Evolutionary conservation across 2,329 filamentous ascomycete genomes (phyloP), one percentile per base, ranked within the genome.

Genomic region (Davidsoniella australis): DNA sequence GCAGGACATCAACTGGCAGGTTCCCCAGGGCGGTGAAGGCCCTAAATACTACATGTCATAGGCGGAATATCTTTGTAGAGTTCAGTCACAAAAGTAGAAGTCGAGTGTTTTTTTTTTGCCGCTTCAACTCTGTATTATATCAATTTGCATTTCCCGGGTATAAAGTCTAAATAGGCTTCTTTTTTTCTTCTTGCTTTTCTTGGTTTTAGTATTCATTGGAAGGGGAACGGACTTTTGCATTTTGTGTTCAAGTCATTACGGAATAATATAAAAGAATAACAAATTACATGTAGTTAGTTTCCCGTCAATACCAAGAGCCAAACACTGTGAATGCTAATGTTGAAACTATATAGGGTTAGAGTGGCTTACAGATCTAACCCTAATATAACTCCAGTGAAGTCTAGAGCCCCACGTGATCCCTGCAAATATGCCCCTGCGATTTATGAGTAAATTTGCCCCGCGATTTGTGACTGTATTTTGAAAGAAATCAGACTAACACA

Each of bases 1-100:
- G 54, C 91, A 98, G 68, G 91, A 96, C 62, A 96, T 98, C 66
- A 95, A 94, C 65, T 94, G 86, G 86, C 78, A 86, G 58, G 91
- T 91, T 29, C 91, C 91, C 5, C 87, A 95, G 62, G 88, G 91
- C 56, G 91, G 89, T 47, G 91, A 80, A 58, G 78, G 78, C 1
- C 78, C 78, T 36, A 81, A 82, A 63, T 82, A 82, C 61, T 81
- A 79, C 64, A 78, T 80, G 75, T 78, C 76, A n/a, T 76, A 36
- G 23, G 29, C 17, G 12, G 40, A 29, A 7, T 43, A 18, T 37
- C n/a, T 33, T 20, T 8, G 33, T 12, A 2, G 39, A 10, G 29
- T 33, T 4, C 29, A 23, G n/a, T 12, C 20, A 17, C 17, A 23
- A 38, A 24, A 20, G 44, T 36, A 23, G 40, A 38, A n/a, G n/a